Conservation (phyloP, 371 early-diverging fungal species). For the Actinomortierella wolfii region DNA sequence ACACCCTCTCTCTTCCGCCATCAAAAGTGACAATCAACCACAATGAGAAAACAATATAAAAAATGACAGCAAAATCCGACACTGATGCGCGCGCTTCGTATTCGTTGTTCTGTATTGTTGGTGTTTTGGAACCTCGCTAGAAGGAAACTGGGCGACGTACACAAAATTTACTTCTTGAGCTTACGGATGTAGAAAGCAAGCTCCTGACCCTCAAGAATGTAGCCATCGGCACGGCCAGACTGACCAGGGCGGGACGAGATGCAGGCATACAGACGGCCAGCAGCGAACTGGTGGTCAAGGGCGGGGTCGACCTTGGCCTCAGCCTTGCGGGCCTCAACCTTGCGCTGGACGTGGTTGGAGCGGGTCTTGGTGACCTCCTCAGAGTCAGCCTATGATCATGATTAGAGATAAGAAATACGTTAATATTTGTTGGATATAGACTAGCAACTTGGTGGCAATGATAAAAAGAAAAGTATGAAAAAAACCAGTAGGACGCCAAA, state of each 20-base stretch:
- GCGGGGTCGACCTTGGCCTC: slow-evolving; percentile 85
- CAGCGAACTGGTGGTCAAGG: slow-evolving; percentile 93
- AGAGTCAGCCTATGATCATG: slow-evolving; percentile 37
- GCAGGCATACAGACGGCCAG: slow-evolving; percentile 96
- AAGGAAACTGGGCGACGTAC: no score
- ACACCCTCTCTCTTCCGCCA: no score
- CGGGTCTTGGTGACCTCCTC: slow-evolving; percentile 79
- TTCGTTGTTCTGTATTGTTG: no score
- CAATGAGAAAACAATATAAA: no score
- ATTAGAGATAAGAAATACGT: not conserved
- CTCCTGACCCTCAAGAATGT: slow-evolving; percentile 99
- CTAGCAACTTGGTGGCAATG: no score
- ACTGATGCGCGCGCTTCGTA: no score
- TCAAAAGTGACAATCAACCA: no score
- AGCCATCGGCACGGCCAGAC: slow-evolving; percentile 98
- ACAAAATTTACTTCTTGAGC: slow-evolving; percentile 70
- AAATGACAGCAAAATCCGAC: no score
- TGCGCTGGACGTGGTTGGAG: slow-evolving; percentile 91
- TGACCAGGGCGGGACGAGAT: slow-evolving; percentile 99
- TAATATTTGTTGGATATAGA: slow-evolving; percentile 2
- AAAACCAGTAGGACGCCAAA: no score
- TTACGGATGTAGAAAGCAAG: slow-evolving; percentile 95
- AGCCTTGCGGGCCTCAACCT: slow-evolving; percentile 84
- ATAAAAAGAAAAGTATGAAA: no score
- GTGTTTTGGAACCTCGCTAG: no score